Evolutionary conservation across 23 red algal genomes (phyloP), one percentile per base, ranked within the genome.

Genomic region (Chondrus crispus): DNA sequence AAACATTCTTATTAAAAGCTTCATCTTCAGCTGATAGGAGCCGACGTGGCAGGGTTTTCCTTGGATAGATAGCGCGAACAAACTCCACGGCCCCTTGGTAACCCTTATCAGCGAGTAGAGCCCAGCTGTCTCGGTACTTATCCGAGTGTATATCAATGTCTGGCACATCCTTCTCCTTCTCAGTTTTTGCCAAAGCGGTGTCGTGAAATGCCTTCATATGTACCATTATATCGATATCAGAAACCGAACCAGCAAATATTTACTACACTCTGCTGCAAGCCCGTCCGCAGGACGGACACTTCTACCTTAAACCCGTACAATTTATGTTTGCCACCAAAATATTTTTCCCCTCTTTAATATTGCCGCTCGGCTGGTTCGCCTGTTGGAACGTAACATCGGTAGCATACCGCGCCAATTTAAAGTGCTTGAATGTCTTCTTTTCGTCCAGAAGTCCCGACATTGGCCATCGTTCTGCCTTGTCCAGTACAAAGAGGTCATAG

Each of bases 161-260:
- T 2, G 37, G 24, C 9, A 68, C 46, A 20, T 22, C 32, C 16
- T 64, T 85, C 24, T 68, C 81, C 5, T 68, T 20, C 39, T 46
- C 57, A 36, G 35, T 64, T 29, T 85, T 85, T 46, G 66, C 6
- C 8, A 86, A 20, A 2, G 39, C 60, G 2, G 0, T 18, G 1
- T 86, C 24, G 28, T 86, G 82, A 68, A 68, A 86, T 32, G 66
- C 22, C 26, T 43, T 5, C 46, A 69, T 68, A 4, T 48, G 58
- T n/a, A 53, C 38, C 5, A 86, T 69, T 71, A 86, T 71, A 41
- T 86, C 82, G 3, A 86, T 24, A 40, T 68, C 82, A 2, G 82
- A 18, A 20, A 60, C 62, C 14, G 82, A 86, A 9, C 82, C 82
- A 40, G 82, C 39, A 71, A 57, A 57, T 14, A 22, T 22, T 57